Conservation (phyloP, 169 alveolate genomes). For the Cardiosporidium cionae region DNA sequence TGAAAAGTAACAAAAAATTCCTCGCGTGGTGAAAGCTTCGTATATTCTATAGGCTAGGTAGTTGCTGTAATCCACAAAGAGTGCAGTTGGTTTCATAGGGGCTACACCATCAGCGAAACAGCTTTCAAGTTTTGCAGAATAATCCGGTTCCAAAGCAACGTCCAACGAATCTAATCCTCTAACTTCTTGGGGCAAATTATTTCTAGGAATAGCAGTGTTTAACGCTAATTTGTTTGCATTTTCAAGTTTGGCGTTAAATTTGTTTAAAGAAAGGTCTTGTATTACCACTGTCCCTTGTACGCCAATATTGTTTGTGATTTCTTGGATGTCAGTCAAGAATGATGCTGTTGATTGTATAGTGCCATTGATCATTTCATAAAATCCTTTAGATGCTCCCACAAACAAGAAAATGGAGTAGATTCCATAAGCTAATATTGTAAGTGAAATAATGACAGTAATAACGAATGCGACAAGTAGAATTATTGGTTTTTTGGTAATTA, state of each 20-base stretch:
- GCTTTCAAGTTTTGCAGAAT: not conserved
- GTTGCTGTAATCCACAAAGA: not conserved
- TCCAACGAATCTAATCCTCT: not conserved
- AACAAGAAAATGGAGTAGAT: too few species aligned
- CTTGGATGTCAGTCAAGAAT: not conserved
- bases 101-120: not conserved
- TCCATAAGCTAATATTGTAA: too few species aligned
- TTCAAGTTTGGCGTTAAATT: not conserved
- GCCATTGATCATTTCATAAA: not conserved
- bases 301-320: not conserved
- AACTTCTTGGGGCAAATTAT: not conserved
- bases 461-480: too few species aligned
- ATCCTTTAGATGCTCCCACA: not conserved
- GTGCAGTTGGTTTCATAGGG: not conserved
- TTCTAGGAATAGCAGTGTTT: not conserved
- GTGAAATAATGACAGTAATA: too few species aligned
- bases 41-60: not conserved
- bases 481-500: not conserved
- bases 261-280: not conserved
- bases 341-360: not conserved
- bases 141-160: not conserved
- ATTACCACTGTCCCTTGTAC: not conserved
- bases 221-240: not conserved
- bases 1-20: not conserved
- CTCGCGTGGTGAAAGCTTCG: not conserved